phyloP scores from a whole-genome alignment of 768 basidiomycete species.

The Filobasidium wieringae region DNA sequence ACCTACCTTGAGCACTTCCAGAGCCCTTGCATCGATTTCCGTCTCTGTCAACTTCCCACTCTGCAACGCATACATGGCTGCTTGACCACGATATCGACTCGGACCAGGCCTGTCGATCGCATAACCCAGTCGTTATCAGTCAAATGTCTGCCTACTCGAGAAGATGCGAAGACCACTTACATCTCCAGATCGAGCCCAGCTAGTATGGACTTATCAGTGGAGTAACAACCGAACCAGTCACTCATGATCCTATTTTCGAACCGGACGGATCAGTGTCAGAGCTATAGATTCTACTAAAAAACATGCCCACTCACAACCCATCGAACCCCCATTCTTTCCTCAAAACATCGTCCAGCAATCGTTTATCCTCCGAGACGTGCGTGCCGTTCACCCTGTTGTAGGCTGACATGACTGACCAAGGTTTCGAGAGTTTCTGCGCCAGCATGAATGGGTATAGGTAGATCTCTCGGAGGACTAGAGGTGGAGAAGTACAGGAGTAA shows the following conservation, averaged over 20 bases:
- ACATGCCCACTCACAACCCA: constrained; percentile 41
- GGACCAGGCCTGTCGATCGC: constrained; percentile 19
- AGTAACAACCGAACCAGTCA: constrained; percentile 58
- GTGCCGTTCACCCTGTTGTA: constrained; percentile 43
- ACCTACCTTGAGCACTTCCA: constrained; percentile 3
- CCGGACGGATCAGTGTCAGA: neutral
- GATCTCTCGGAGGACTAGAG: neutral
- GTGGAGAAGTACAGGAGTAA: neutral
- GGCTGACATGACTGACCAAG: constrained; percentile 34
- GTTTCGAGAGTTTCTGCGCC: constrained; percentile 41
- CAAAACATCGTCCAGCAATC: constrained; percentile 49
- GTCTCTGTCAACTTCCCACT: constrained; percentile 55
- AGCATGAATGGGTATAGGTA: constrained; percentile 47
- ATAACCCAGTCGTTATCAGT: neutral
- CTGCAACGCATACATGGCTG: constrained; percentile 39
- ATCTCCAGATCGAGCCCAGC: constrained; percentile 48
- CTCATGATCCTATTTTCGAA: constrained; percentile 41
- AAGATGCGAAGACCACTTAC: neutral
- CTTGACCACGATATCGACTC: constrained; percentile 17
- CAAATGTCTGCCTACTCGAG: neutral
- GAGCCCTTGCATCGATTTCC: constrained; percentile 55
- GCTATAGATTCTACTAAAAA: neutral
- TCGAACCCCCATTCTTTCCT: constrained; percentile 56
- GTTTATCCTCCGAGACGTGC: constrained; percentile 45
- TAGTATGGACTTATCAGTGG: constrained; percentile 51